Evolutionary conservation across 1,139 yeast species (phyloP).

Genomic region (Diutina pseudorugosa): DNA sequence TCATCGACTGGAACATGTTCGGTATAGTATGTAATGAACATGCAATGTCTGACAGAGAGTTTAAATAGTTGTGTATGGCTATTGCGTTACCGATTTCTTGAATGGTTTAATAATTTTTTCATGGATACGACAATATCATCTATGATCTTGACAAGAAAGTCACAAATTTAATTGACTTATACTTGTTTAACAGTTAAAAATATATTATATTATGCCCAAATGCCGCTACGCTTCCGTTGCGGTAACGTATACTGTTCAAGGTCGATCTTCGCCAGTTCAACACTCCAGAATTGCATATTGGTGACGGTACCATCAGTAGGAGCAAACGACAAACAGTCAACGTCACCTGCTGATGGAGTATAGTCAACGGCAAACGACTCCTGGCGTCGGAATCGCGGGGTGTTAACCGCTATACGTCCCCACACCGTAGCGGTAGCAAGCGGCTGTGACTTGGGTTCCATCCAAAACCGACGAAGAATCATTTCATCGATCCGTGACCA

Average conservation of each 20-base stretch:
- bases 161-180: too few relatives aligned
- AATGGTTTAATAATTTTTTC: too few relatives aligned
- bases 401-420: background rate
- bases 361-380: background rate
- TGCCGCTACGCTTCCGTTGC: background rate
- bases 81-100: too few relatives aligned
- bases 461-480: background rate
- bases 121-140: too few relatives aligned
- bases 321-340: background rate
- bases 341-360: background rate
- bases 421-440: background rate
- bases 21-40: too few relatives aligned
- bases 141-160: too few relatives aligned
- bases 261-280: background rate
- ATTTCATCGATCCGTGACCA: slow-evolving; percentile 1
- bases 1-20: too few relatives aligned
- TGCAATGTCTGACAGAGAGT: too few relatives aligned
- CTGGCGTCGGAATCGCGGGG: background rate
- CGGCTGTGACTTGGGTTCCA: background rate
- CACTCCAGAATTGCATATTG: background rate
- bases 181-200: too few relatives aligned
- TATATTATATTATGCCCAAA: background rate
- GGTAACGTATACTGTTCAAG: background rate
- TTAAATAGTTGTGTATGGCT: too few relatives aligned
- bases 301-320: background rate